A percentile compares a stretch with the other conserved stretches of the same genome.
Conservation (phyloP, 2,329 filamentous ascomycete genomes). For the Exutisphaerella laricina region DNA sequence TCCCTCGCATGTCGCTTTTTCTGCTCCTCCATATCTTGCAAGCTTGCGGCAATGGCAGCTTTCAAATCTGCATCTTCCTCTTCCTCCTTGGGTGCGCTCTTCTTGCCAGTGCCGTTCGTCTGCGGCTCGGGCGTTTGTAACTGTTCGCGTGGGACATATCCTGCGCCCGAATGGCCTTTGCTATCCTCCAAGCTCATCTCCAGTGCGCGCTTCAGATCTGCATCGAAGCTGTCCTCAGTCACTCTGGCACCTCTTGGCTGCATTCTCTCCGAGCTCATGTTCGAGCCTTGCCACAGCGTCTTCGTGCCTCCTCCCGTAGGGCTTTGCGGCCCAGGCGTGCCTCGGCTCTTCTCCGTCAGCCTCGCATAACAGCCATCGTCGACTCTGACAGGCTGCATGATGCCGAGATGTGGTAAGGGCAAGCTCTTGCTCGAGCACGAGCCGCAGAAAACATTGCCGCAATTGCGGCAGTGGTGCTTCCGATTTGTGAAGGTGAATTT, state of each 20-base stretch:
- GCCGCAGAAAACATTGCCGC: slow-evolving; percentile 94
- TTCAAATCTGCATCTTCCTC: slow-evolving; percentile 92
- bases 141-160: slow-evolving; percentile 60
- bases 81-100: slow-evolving; percentile 46
- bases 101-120: slow-evolving; percentile 33
- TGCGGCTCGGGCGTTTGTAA: slow-evolving; percentile 18
- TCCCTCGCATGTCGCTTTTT: slow-evolving; percentile 83
- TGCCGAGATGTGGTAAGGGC: slow-evolving; percentile 86
- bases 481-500: slow-evolving; percentile 96
- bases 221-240: slow-evolving; percentile 70
- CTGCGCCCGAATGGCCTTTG: slow-evolving; percentile 62
- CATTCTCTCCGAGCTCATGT: slow-evolving; percentile 51
- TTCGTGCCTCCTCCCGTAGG: slow-evolving; percentile 39
- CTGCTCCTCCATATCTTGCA: slow-evolving; percentile 97
- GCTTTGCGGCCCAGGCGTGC: slow-evolving; percentile 31
- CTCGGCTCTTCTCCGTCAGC: slow-evolving; percentile 65
- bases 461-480: slow-evolving; percentile 97
- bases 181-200: slow-evolving; percentile 97
- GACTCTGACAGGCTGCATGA: slow-evolving; percentile 82
- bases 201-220: slow-evolving; percentile 85
- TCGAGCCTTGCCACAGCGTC: slow-evolving; percentile 53
- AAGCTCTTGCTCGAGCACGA: slow-evolving; percentile 87
- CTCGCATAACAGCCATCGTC: slow-evolving; percentile 94
- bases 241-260: slow-evolving; percentile 84
- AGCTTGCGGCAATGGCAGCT: slow-evolving; percentile 87